Evolutionary conservation across 306 rosid species (phyloP).

Genomic region (Abrus precatorius): DNA sequence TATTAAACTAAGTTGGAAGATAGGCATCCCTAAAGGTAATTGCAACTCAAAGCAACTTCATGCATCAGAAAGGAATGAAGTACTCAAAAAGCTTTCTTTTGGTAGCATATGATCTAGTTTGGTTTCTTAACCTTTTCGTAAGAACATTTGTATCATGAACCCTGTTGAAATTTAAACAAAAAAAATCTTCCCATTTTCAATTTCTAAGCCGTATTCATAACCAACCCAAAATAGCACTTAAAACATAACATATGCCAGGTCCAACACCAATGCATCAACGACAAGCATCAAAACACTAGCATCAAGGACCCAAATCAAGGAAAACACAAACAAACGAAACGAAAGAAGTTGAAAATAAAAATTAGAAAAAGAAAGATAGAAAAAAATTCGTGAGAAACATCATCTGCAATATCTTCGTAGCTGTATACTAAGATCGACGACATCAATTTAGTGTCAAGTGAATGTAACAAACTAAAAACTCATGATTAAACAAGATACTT

Average conservation of each 20-base stretch:
- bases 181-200: background rate
- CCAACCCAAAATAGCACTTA: constrained; percentile 17
- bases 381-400: constrained; percentile 23
- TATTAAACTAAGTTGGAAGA: background rate
- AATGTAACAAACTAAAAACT: constrained; percentile 2
- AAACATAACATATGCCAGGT: background rate
- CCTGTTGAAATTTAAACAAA: constrained; percentile 15
- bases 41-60: constrained; percentile 34
- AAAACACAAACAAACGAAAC: background rate
- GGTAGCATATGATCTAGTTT: background rate
- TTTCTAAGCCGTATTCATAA: background rate
- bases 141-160: constrained; percentile 23
- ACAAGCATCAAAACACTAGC: constrained; percentile 14
- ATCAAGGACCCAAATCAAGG: constrained; percentile 5
- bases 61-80: constrained; percentile 37
- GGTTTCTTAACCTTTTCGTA: background rate
- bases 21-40: constrained; percentile 26
- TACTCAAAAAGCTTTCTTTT: constrained; percentile 25
- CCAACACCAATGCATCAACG: constrained; percentile 22
- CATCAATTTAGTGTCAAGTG: constrained; percentile 12
- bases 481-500: background rate
- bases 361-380: background rate
- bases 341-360: background rate
- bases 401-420: background rate
- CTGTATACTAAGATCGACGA: constrained; percentile 29